A percentile compares a stretch with the other conserved stretches of the same genome.
These are phyloP conservation scores for Pleurostoma richardsiae DNA, from an alignment of 2,329 filamentous ascomycete species.

Conservation along the genomic window DNA sequence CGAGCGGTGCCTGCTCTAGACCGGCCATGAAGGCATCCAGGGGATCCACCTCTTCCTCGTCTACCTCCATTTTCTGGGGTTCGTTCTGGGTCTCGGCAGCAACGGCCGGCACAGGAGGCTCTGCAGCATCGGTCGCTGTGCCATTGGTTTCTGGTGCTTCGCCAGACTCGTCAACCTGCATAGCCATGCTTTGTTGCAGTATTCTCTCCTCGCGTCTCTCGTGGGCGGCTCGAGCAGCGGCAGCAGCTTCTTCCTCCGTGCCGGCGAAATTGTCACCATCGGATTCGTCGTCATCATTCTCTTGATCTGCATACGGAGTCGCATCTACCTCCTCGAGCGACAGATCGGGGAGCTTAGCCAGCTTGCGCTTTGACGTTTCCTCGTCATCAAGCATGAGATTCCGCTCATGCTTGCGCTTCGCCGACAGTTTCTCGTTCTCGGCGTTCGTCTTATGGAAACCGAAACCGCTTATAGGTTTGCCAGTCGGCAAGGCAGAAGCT, in stretches of 20 bases:
- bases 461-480: conserved; percentile 74
- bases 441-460: conserved; percentile 66
- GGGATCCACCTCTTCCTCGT: conserved; percentile 71
- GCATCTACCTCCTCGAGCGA: conserved; percentile 59
- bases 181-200: conserved; percentile 41
- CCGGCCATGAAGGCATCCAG: conserved; percentile 96
- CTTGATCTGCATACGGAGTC: conserved; percentile 55
- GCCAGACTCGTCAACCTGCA: conserved; percentile 31
- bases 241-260: conserved; percentile 82
- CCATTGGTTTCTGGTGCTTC: conserved; percentile 10
- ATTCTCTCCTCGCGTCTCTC: conserved; percentile 73
- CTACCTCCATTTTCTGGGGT: conserved; percentile 51
- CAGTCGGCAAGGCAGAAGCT: conserved; percentile 48
- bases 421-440: conserved; percentile 61
- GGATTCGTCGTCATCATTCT: conserved; percentile 56
- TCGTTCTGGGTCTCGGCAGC: conserved; percentile 8
- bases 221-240: conserved; percentile 78
- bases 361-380: conserved; percentile 77
- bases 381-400: conserved; percentile 79
- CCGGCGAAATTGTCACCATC: conserved; percentile 73
- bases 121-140: not conserved
- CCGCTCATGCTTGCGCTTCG: conserved; percentile 54
- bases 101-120: conserved; percentile 10
- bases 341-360: conserved; percentile 82
- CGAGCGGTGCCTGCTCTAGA: conserved; percentile 45